Evolutionary conservation across 768 basidiomycete genomes (phyloP).

Genomic region (Leucocoprinus sp.): DNA sequence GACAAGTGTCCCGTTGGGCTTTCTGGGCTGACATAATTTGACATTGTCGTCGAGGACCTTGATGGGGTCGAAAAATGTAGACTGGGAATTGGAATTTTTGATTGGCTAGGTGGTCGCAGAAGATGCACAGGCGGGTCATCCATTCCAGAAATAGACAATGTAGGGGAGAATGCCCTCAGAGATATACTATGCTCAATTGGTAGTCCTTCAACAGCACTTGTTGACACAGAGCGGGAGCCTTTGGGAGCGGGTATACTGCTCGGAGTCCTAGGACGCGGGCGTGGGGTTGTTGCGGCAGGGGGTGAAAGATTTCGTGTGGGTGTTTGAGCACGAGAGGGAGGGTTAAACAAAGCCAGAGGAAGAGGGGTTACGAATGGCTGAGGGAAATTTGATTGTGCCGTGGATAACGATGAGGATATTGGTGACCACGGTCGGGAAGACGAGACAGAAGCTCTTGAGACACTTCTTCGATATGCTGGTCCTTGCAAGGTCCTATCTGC

Average conservation of each 20-base stretch:
- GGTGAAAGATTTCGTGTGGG: slow-evolving; percentile 34
- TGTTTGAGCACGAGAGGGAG: slow-evolving; percentile 55
- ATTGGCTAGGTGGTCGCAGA: slow-evolving; percentile 72
- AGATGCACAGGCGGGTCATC: slow-evolving; percentile 44
- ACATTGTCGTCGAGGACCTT: slow-evolving; percentile 36
- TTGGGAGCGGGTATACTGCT: slow-evolving; percentile 69
- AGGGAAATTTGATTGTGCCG: slow-evolving; percentile 45
- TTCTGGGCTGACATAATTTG: slow-evolving; percentile 10
- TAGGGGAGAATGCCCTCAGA: slow-evolving; percentile 54
- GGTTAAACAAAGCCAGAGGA: slow-evolving; percentile 22
- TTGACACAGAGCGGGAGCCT: slow-evolving; percentile 40
- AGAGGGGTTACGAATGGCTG: slow-evolving; percentile 7
- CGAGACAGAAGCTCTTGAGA: slow-evolving; percentile 67
- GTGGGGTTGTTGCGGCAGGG: slow-evolving; percentile 36
- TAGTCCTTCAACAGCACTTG: slow-evolving; percentile 32
- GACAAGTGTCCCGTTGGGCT: slow-evolving; percentile 13
- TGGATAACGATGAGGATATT: slow-evolving; percentile 61
- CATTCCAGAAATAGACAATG: slow-evolving; percentile 39
- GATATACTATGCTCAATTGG: neutral
- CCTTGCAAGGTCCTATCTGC: slow-evolving; percentile 32
- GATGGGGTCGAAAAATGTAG: slow-evolving; percentile 64
- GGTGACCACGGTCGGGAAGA: slow-evolving; percentile 81
- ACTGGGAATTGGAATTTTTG: slow-evolving; percentile 75
- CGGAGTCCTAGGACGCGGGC: slow-evolving; percentile 71
- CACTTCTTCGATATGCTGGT: slow-evolving; percentile 51